Percentiles rank a stretch among this genome's conserved stretches.
Evolutionary conservation across 805 yeast genomes (phyloP).

Genomic region (Pichia deserticola): DNA sequence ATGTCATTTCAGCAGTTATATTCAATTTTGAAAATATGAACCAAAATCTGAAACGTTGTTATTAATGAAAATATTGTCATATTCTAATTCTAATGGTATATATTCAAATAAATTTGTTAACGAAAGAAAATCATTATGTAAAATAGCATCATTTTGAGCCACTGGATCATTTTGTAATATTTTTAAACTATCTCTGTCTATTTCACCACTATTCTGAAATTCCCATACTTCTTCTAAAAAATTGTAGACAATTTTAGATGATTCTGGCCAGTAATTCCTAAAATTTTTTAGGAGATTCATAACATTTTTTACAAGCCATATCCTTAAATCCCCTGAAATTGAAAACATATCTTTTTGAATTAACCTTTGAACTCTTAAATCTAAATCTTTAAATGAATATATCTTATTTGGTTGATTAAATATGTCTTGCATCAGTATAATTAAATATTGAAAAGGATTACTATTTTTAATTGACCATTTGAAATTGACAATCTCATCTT

Average conservation of each 20-base stretch:
- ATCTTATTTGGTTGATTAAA: neutral
- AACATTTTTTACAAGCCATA: neutral
- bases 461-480: neutral
- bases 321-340: neutral
- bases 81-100: too few species aligned
- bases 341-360: neutral
- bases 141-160: too few species aligned
- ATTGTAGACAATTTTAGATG: neutral
- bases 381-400: neutral
- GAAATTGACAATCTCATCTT: neutral
- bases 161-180: too few species aligned
- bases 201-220: neutral
- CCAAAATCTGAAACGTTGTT: too few species aligned
- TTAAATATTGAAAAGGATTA: neutral
- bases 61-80: too few species aligned
- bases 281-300: neutral
- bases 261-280: neutral
- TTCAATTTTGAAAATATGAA: too few species aligned
- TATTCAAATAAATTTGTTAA: too few species aligned
- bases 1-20: too few species aligned
- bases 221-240: neutral
- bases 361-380: too few species aligned
- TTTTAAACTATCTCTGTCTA: too few species aligned
- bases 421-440: neutral
- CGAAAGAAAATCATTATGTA: too few species aligned